Base-by-base conservation (phyloP, 805 yeast species). In the Trichomonascus vanleenenianus region DNA sequence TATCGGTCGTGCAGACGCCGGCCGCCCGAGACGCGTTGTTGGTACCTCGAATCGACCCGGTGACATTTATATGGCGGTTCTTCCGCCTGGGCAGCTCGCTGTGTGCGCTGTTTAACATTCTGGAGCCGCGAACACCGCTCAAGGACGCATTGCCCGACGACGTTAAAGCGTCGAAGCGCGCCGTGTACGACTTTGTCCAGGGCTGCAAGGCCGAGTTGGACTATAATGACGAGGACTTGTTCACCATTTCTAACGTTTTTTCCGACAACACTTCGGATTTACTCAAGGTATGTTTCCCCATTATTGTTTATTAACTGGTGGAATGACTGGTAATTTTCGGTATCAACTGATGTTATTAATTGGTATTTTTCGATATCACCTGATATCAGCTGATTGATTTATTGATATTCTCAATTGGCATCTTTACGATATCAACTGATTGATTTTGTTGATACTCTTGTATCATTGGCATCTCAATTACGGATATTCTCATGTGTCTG, bases 21-120 rank as follows among this genome's bases (percentile, higher is more conserved):
- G 49, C 11, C 43, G 50, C 2, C 52, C 50, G 32, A 44, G 53
- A 12, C 48, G 48, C 16, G 48, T 44, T 2, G 46, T 38, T 15
- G 37, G 45, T 3, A 45, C 54, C 15, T 31, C 50, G 44, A n/a
- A 33, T 44, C 39, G 99, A 93, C 61, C 97, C 97, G 2, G 97
- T 85, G 2, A 87, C 96, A 1, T 89, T 87, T 51, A 61, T 93
- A 37, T 85, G 96, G 79, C 81, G 86, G 53, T 68, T 93, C 30
- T 81, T 93, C 57, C 94, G 91, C 57, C 87, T 85, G 57, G 98
- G 97, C 9, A 82, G 94, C 2, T 95, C 97, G 3, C 69, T 93
- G 36, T 89, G 97, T 63, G 75, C 86, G 36, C 68, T 91, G 6
- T 86, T 83, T 70, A 91, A 93, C 64, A 70, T 79, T 11, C 73